phyloP scores from a whole-genome alignment of 1,284 basidiomycete genomes.

The Apiotrichum montevideense region DNA sequence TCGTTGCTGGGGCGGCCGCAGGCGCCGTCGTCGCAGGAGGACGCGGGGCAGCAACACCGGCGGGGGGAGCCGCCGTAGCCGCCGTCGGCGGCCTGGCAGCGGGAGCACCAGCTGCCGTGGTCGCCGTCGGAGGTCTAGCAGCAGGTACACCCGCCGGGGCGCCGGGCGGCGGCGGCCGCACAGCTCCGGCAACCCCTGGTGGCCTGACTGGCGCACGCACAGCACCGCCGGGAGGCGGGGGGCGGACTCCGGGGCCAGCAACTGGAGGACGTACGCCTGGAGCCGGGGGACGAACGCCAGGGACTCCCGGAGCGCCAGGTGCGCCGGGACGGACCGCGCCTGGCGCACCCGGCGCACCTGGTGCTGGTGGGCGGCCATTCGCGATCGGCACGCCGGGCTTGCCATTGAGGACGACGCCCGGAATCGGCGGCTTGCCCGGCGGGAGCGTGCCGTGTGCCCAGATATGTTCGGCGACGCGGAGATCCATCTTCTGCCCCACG shows the following conservation, averaged over 20 bases:
- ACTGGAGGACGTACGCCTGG: neutral
- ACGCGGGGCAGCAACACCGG: neutral
- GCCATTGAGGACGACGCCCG: conserved; percentile 2
- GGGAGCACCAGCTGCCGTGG: conserved; percentile 10
- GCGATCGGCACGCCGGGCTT: conserved; percentile 6
- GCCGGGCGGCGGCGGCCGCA: neutral
- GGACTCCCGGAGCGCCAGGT: neutral
- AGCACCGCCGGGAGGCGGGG: neutral
- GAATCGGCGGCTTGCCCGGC: conserved; percentile 16
- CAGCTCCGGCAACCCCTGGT: neutral
- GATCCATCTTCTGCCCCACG: conserved; percentile 41
- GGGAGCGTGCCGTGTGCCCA: conserved; percentile 43
- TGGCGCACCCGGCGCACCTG: neutral
- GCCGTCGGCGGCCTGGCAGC: conserved; percentile 14
- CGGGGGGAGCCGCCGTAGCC: neutral
- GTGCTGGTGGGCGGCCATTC: neutral
- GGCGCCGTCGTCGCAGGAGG: neutral
- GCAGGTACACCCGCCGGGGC: conserved; percentile 9
- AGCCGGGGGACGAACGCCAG: conserved; percentile 4
- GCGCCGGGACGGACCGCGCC: neutral
- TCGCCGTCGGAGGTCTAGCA: conserved; percentile 13
- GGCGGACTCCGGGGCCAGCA: neutral
- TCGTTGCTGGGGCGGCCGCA: neutral
- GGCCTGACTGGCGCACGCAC: neutral
- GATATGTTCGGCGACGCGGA: conserved; percentile 37